These are phyloP conservation scores for Daldinia sp. DNA, from an alignment of 2,329 filamentous ascomycete species.

Conservation along the genomic window DNA sequence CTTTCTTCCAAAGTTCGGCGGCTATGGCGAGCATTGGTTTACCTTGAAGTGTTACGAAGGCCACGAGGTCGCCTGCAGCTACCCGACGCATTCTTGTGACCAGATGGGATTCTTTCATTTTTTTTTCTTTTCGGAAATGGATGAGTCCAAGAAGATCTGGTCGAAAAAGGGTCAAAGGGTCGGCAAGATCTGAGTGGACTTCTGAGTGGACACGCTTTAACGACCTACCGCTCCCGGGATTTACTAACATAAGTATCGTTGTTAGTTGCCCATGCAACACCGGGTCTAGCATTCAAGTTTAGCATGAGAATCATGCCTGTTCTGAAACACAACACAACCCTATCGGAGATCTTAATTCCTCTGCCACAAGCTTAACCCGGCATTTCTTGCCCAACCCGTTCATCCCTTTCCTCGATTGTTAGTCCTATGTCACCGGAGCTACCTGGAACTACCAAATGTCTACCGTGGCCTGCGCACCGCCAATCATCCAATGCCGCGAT, in stretches of 20 bases:
- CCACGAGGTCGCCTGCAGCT: conserved; percentile 33
- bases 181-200: conserved; percentile 27
- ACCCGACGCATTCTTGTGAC: conserved; percentile 30
- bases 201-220: conserved; percentile 20
- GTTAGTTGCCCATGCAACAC: not conserved
- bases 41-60: conserved; percentile 4
- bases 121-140: conserved; percentile 22
- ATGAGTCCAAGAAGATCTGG: conserved; percentile 25
- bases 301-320: conserved; percentile 47
- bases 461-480: conserved; percentile 36
- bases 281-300: conserved; percentile 14
- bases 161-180: conserved; percentile 5
- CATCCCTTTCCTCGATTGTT: conserved; percentile 38
- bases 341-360: conserved; percentile 44
- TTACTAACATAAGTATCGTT: conserved; percentile 16
- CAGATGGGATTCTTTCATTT: conserved; percentile 11
- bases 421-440: not conserved
- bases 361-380: conserved; percentile 42
- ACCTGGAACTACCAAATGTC: not conserved
- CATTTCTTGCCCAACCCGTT: conserved; percentile 32
- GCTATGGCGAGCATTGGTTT: conserved; percentile 17
- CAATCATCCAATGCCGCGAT: conserved; percentile 48
- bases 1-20: conserved; percentile 17
- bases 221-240: not conserved
- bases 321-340: conserved; percentile 48